These are phyloP conservation scores for Auricularia heimuer DNA, from an alignment of 768 basidiomycete genomes.

Conservation along the genomic window DNA sequence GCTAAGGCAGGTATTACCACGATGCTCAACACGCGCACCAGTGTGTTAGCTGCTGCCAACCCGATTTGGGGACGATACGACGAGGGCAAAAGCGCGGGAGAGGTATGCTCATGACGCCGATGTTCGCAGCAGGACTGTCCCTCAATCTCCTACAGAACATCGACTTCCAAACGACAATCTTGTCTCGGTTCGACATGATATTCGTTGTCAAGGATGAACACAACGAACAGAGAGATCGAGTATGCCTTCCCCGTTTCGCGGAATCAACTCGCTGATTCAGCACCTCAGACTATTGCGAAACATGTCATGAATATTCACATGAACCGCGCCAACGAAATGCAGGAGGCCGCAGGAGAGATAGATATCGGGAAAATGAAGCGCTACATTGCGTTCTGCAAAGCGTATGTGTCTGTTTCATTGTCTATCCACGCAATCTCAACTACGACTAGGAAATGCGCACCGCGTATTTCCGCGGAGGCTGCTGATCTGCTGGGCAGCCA, in stretches of 20 bases:
- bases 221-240: constrained; percentile 85
- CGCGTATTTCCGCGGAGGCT: constrained; percentile 84
- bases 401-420: constrained; percentile 33
- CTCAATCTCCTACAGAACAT: constrained; percentile 50
- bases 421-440: too few relatives aligned
- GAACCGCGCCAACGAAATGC: constrained; percentile 67
- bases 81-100: constrained; percentile 90
- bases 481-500: constrained; percentile 95
- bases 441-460: constrained; percentile 78
- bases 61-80: constrained; percentile 97
- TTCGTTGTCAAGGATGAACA: constrained; percentile 99
- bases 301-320: constrained; percentile 99
- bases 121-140: background rate
- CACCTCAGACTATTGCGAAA: constrained; percentile 77
- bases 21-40: constrained; percentile 89
- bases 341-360: constrained; percentile 75
- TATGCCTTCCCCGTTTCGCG: constrained; percentile 23
- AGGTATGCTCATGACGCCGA: constrained; percentile 36
- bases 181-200: constrained; percentile 99
- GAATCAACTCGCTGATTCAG: constrained; percentile 5
- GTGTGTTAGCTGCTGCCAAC: constrained; percentile 94
- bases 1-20: constrained; percentile 99
- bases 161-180: constrained; percentile 94
- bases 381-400: constrained; percentile 93
- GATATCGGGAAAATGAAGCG: constrained; percentile 98